phyloP scores from a whole-genome alignment of 345 rosid species.

The Hibiscus tridactylites region DNA sequence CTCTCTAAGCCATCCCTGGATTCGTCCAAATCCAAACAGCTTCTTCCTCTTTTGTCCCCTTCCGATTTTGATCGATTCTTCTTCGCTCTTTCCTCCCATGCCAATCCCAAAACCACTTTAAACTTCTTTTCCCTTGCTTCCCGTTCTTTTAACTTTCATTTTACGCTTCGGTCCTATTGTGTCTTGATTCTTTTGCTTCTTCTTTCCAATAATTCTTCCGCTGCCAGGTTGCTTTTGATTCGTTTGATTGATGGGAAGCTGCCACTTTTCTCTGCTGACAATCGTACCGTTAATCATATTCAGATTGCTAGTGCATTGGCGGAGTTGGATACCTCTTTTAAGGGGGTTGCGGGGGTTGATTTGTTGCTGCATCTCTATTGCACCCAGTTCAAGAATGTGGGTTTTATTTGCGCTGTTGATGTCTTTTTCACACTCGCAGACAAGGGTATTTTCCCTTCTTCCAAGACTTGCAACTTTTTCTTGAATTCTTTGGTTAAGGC shows the following conservation, averaged over 20 bases:
- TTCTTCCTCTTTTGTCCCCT: slow-evolving; percentile 42
- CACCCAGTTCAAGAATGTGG: slow-evolving; percentile 46
- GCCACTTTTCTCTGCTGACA: slow-evolving; percentile 20
- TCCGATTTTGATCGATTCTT: slow-evolving; percentile 45
- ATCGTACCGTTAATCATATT: slow-evolving; percentile 16
- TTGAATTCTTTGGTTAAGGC: slow-evolving; percentile 55
- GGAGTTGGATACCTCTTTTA: slow-evolving; percentile 28
- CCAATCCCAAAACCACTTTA: slow-evolving; percentile 49
- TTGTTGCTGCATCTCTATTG: slow-evolving; percentile 53
- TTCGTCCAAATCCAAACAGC: slow-evolving; percentile 34
- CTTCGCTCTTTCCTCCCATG: slow-evolving; percentile 33
- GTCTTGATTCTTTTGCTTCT: slow-evolving; percentile 51
- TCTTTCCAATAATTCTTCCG: slow-evolving; percentile 28
- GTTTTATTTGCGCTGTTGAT: slow-evolving; percentile 44
- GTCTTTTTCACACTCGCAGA: slow-evolving; percentile 34
- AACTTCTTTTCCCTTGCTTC: slow-evolving; percentile 61
- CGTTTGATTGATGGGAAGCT: slow-evolving; percentile 59
- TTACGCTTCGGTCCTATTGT: slow-evolving; percentile 63
- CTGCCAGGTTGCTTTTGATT: slow-evolving; percentile 52
- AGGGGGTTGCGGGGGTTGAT: slow-evolving; percentile 36
- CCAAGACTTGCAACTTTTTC: slow-evolving; percentile 52
- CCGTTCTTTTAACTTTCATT: slow-evolving; percentile 38
- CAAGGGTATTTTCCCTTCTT: slow-evolving; percentile 52
- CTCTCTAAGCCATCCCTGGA: slow-evolving; percentile 49
- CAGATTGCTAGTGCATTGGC: slow-evolving; percentile 44